Percentiles rank a stretch among this genome's conserved stretches.
These are phyloP conservation scores for Lasiodiplodia theobromae DNA, from an alignment of 2,329 filamentous ascomycete species.

Conservation along the genomic window DNA sequence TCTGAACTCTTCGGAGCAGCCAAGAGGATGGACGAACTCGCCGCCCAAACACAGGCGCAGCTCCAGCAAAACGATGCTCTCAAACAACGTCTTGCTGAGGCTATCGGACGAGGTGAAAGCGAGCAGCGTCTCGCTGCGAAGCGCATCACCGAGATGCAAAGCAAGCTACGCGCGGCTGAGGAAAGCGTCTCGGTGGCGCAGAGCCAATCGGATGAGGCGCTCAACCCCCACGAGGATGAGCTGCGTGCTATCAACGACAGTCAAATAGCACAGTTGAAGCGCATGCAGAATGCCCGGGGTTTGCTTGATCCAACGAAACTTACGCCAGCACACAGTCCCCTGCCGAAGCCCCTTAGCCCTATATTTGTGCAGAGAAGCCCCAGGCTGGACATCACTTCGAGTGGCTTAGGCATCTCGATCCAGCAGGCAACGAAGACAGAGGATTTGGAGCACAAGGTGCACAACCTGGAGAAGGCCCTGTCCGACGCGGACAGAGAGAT, in stretches of 20 bases:
- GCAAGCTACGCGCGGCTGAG: conserved; percentile 79
- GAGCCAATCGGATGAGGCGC: conserved; percentile 82
- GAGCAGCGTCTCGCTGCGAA: conserved; percentile 81
- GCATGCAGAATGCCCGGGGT: conserved; percentile 61
- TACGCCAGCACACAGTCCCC: conserved; percentile 53
- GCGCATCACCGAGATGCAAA: conserved; percentile 84
- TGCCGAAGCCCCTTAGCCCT: conserved; percentile 67
- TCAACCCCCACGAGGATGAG: conserved; percentile 86
- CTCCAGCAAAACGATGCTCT: conserved; percentile 79
- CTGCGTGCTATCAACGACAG: conserved; percentile 76
- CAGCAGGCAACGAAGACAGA: conserved; percentile 77
- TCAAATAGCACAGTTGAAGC: conserved; percentile 77
- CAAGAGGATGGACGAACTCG: conserved; percentile 78
- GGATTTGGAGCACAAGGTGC: conserved; percentile 77
- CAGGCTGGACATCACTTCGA: conserved; percentile 66
- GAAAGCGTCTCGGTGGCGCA: conserved; percentile 85
- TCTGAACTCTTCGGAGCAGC: conserved; percentile 77
- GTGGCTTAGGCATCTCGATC: conserved; percentile 64
- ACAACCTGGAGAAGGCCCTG: conserved; percentile 84
- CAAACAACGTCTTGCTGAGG: conserved; percentile 76
- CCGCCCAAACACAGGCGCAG: conserved; percentile 79
- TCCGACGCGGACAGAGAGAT: conserved; percentile 79
- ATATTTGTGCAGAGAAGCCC: conserved; percentile 67
- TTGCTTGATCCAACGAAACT: conserved; percentile 36
- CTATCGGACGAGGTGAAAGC: conserved; percentile 81